Percentiles rank a stretch among this genome's conserved stretches.
Evolutionary conservation across 192 early-diverging fungal genomes (phyloP).

Genomic region (Endogone sp.): DNA sequence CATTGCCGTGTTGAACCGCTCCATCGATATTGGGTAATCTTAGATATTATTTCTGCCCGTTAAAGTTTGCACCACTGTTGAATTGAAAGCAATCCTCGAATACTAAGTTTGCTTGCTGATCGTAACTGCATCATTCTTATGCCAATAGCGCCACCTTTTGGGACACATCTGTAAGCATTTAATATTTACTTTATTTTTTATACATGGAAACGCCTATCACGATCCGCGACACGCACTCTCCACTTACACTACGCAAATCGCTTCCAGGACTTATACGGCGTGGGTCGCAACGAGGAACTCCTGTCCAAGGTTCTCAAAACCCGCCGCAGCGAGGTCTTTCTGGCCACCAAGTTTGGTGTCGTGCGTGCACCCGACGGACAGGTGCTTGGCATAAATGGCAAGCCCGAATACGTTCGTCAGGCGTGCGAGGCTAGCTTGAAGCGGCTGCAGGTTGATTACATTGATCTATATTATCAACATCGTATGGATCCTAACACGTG

Average conservation of each 20-base stretch:
- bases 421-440: conserved; percentile 21
- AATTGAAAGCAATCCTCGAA: too few species aligned
- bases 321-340: conserved; percentile 47
- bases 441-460: conserved; percentile 27
- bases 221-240: too few species aligned
- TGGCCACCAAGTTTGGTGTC: conserved; percentile 62
- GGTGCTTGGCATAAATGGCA: conserved; percentile 36
- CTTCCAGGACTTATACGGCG: conserved; percentile 47
- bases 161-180: too few species aligned
- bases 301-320: conserved; percentile 44
- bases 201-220: too few species aligned
- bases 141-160: too few species aligned
- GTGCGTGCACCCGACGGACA: conserved; percentile 21
- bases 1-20: conserved; percentile 35
- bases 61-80: too few species aligned
- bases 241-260: too few species aligned
- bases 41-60: too few species aligned
- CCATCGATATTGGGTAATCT: conserved; percentile 47
- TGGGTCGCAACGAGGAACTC: conserved; percentile 53
- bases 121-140: too few species aligned
- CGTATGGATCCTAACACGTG: too few species aligned
- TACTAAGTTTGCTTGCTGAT: too few species aligned
- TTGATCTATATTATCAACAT: conserved; percentile 66
- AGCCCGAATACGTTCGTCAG: conserved; percentile 45
- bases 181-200: too few species aligned